phyloP scores from a whole-genome alignment of 2,329 filamentous ascomycete species.

The Colletotrichum brevisporum region DNA sequence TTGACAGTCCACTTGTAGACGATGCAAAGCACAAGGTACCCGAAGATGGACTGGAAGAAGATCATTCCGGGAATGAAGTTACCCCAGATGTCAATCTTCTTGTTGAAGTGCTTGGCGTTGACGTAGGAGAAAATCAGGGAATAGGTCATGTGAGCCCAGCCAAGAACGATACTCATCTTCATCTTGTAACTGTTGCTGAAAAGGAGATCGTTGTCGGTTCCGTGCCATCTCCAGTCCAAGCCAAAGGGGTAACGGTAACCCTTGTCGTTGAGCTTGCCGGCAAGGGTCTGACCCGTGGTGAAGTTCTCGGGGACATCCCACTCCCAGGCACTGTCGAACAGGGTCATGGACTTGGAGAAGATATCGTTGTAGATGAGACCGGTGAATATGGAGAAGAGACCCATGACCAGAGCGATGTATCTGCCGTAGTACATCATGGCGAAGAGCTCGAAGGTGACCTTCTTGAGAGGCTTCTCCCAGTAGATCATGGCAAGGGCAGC shows the following conservation, averaged over 20 bases:
- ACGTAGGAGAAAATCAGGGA: slow-evolving; percentile 93
- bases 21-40: slow-evolving; percentile 93
- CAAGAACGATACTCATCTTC: slow-evolving; percentile 98
- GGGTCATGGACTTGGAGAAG: slow-evolving; percentile 92
- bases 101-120: slow-evolving; percentile 96
- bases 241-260: slow-evolving; percentile 95
- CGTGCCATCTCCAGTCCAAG: slow-evolving; percentile 96
- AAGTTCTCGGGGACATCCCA: slow-evolving; percentile 79
- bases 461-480: slow-evolving; percentile 93
- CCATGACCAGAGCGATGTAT: slow-evolving; percentile 99
- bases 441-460: slow-evolving; percentile 93
- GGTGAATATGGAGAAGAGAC: slow-evolving; percentile 95
- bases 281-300: slow-evolving; percentile 73
- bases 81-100: slow-evolving; percentile 94
- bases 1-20: slow-evolving; percentile 97
- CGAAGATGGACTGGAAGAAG: slow-evolving; percentile 99
- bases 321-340: slow-evolving; percentile 92
- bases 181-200: slow-evolving; percentile 99
- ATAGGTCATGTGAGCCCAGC: slow-evolving; percentile 99
- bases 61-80: slow-evolving; percentile 99
- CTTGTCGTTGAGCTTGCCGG: slow-evolving; percentile 74
- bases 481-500: slow-evolving; percentile 95
- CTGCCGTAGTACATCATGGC: slow-evolving; percentile 99
- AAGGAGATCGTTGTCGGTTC: slow-evolving; percentile 92
- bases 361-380: slow-evolving; percentile 98